These are phyloP conservation scores for Aspergillus indologenus DNA, from an alignment of 495 filamentous ascomycete species.

Conservation along the genomic window DNA sequence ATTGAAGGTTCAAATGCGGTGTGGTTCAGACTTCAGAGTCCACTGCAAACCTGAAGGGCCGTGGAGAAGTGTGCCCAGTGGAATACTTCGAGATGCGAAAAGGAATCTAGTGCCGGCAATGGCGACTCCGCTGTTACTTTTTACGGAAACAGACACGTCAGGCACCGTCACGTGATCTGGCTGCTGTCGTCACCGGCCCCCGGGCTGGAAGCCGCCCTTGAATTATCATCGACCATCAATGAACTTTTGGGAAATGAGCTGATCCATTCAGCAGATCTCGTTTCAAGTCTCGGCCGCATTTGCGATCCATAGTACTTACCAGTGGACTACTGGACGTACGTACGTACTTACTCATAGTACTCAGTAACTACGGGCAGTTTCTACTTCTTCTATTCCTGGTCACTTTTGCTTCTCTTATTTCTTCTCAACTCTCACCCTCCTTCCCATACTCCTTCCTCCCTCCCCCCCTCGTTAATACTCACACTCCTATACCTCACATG, in stretches of 20 bases:
- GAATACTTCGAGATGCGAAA: too few relatives aligned
- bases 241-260: conserved; percentile 5
- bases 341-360: too few relatives aligned
- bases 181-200: conserved; percentile 11
- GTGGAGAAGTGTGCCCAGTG: too few relatives aligned
- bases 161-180: conserved; percentile 4
- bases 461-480: conserved; percentile 8
- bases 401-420: neutral
- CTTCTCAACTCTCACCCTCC: conserved; percentile 4
- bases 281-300: neutral
- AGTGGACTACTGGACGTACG: too few relatives aligned
- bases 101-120: neutral
- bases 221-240: conserved; percentile 5
- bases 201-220: neutral
- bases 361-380: neutral
- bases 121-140: conserved; percentile 7
- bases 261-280: conserved; percentile 6
- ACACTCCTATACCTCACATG: neutral
- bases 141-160: conserved; percentile 7
- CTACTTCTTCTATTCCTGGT: conserved; percentile 5
- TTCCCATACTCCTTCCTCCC: conserved; percentile 4
- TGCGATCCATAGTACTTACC: neutral
- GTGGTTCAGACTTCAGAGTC: too few relatives aligned
- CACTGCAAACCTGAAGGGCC: too few relatives aligned
- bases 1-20: too few relatives aligned